Percentiles rank a stretch among this genome's conserved stretches.
These are phyloP conservation scores for Ganoderma leucocontextum DNA, from an alignment of 1,284 basidiomycete species.

Conservation along the genomic window DNA sequence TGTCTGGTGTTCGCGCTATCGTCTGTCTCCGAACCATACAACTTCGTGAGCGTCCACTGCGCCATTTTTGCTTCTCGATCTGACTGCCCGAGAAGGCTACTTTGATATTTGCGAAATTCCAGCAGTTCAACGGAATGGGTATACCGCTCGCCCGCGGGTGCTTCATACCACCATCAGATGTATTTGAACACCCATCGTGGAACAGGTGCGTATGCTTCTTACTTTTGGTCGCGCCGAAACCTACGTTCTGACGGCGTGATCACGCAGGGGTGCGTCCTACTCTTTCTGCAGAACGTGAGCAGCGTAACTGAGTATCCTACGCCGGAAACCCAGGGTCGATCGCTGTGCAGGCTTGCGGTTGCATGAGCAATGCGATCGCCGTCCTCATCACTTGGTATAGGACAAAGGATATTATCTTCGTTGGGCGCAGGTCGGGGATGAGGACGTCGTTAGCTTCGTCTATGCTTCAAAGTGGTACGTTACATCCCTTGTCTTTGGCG, in stretches of 20 bases:
- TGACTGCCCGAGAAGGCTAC: background rate
- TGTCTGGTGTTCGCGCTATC: slow-evolving; percentile 8
- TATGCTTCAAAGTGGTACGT: background rate
- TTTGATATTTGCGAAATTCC: background rate
- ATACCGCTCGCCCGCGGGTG: background rate
- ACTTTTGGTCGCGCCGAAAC: background rate
- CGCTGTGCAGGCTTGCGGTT: background rate
- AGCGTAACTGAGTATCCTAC: background rate
- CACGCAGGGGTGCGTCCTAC: background rate
- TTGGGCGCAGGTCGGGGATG: background rate
- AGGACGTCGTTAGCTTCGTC: background rate
- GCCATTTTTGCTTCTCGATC: background rate
- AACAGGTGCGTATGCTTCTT: background rate
- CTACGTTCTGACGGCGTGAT: background rate
- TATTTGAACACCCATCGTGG: background rate
- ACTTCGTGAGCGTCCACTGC: slow-evolving; percentile 5
- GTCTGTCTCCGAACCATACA: background rate
- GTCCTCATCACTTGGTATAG: background rate
- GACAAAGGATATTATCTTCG: background rate
- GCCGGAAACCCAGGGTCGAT: background rate
- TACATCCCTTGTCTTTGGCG: background rate
- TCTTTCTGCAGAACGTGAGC: background rate
- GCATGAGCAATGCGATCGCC: background rate
- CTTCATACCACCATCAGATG: background rate
- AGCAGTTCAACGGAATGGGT: background rate